A percentile compares a stretch with the other conserved stretches of the same genome.
Evolutionary conservation across 2,329 filamentous ascomycete genomes (phyloP).

Genomic region (Westerdykella sp.): DNA sequence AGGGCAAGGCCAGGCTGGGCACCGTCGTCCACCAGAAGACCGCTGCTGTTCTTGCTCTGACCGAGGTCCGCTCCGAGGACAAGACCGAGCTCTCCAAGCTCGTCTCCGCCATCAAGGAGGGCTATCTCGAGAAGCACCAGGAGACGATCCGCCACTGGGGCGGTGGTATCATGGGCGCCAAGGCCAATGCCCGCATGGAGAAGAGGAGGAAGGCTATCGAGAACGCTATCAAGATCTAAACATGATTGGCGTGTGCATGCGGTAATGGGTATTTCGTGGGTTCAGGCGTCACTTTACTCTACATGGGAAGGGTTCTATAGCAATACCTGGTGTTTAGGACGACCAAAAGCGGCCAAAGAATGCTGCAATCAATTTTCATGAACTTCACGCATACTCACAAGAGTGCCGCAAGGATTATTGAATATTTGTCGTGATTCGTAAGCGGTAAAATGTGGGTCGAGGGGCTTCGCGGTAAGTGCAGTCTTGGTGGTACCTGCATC

Average conservation of each 20-base stretch:
- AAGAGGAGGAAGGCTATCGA: conserved; percentile 96
- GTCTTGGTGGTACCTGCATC: too few relatives aligned
- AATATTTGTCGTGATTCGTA: too few relatives aligned
- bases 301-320: conserved; percentile 34
- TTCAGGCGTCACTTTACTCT: conserved; percentile 37
- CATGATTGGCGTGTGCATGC: conserved; percentile 11
- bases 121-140: conserved; percentile 94
- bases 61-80: conserved; percentile 96
- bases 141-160: conserved; percentile 90
- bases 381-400: conserved; percentile 16
- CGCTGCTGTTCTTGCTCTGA: conserved; percentile 88
- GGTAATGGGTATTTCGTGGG: conserved; percentile 24
- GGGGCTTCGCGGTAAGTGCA: too few relatives aligned
- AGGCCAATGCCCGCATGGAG: conserved; percentile 70
- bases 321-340: conserved; percentile 37
- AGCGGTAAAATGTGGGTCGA: too few relatives aligned
- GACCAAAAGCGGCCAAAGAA: conserved; percentile 32
- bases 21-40: conserved; percentile 99
- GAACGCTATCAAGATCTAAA: conserved; percentile 95
- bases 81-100: conserved; percentile 98
- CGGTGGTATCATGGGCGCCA: conserved; percentile 98
- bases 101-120: conserved; percentile 93
- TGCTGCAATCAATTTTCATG: conserved; percentile 33
- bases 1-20: conserved; percentile 98
- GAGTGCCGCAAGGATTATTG: too few relatives aligned